phyloP scores from a whole-genome alignment of 805 yeast genomes.

The Metschnikowia henanensis region DNA sequence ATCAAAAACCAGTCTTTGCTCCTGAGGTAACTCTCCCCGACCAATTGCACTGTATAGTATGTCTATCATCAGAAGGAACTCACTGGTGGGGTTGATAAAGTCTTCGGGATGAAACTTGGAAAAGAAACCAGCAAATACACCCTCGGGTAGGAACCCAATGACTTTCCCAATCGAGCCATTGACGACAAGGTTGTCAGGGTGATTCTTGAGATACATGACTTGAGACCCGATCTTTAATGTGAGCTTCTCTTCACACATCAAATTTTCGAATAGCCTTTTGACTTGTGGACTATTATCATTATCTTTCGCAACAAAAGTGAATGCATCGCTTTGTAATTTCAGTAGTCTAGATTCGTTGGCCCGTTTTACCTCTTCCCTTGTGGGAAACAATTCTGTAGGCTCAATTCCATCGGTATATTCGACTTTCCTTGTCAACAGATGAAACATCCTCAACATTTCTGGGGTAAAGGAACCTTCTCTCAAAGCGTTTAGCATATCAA shows the following conservation, averaged over 20 bases:
- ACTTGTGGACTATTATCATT: conserved; percentile 49
- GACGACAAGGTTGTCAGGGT: conserved; percentile 62
- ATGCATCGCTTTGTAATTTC: conserved; percentile 44
- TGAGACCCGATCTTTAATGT: conserved; percentile 71
- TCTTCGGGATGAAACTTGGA: conserved; percentile 14
- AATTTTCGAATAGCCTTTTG: conserved; percentile 46
- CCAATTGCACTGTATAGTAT: conserved; percentile 14
- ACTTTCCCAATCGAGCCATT: conserved; percentile 79
- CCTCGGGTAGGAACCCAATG: conserved; percentile 44
- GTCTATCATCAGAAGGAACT: conserved; percentile 12
- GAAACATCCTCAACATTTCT: conserved; percentile 50
- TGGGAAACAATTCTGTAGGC: conserved; percentile 75
- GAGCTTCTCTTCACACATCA: conserved; percentile 70
- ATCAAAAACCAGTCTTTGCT: conserved; percentile 7
- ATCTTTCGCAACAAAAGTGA: conserved; percentile 52
- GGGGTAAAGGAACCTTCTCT: conserved; percentile 59
- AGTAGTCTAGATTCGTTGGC: conserved; percentile 57
- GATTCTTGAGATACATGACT: conserved; percentile 79
- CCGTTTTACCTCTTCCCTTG: conserved; percentile 66
- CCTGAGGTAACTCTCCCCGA: conserved; percentile 2
- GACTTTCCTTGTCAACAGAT: conserved; percentile 51
- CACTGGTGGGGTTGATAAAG: conserved; percentile 12
- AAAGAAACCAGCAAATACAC: conserved; percentile 11
- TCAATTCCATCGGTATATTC: conserved; percentile 55
- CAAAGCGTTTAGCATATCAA: conserved; percentile 74